Percentiles rank a stretch among this genome's conserved stretches.
These are phyloP conservation scores for Gynostemma pentaphyllum DNA, from an alignment of 306 rosid genomes.

Conservation along the genomic window DNA sequence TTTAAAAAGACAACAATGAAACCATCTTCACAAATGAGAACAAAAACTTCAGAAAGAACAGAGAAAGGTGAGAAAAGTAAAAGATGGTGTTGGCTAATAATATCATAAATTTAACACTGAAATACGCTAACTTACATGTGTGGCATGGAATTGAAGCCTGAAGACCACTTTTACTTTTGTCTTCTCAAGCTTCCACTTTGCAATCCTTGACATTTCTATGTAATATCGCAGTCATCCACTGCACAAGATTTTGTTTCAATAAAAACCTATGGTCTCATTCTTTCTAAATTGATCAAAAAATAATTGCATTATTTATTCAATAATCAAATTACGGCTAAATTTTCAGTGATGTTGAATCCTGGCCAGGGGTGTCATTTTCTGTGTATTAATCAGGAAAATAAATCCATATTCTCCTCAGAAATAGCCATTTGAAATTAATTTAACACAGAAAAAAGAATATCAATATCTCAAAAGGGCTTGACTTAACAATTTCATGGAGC, in stretches of 20 bases:
- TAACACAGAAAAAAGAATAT: not conserved
- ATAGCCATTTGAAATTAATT: not conserved
- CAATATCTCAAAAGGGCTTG: not conserved
- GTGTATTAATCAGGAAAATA: not conserved
- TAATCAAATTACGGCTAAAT: not conserved
- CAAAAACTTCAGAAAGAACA: not conserved
- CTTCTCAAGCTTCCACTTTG: slow-evolving; percentile 93
- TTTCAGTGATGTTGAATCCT: not conserved
- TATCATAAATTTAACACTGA: not conserved
- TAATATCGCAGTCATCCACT: slow-evolving; percentile 21
- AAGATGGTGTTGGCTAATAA: not conserved
- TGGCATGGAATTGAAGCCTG: slow-evolving; percentile 90
- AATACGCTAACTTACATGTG: slow-evolving; percentile 61
- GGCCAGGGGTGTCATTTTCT: not conserved
- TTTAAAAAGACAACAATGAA: not conserved
- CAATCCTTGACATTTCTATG: slow-evolving; percentile 71
- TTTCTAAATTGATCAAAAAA: slow-evolving; percentile 5
- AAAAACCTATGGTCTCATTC: not conserved
- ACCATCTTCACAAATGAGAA: not conserved
- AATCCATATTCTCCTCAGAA: not conserved
- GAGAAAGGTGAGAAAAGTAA: not conserved
- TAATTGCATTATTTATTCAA: not conserved
- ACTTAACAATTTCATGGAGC: not conserved
- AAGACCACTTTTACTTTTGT: slow-evolving; percentile 98
- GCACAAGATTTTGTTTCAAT: slow-evolving; percentile 19